These are phyloP conservation scores for Trypanosoma melophagium DNA, from an alignment of 208 protist genomes.

Conservation along the genomic window DNA sequence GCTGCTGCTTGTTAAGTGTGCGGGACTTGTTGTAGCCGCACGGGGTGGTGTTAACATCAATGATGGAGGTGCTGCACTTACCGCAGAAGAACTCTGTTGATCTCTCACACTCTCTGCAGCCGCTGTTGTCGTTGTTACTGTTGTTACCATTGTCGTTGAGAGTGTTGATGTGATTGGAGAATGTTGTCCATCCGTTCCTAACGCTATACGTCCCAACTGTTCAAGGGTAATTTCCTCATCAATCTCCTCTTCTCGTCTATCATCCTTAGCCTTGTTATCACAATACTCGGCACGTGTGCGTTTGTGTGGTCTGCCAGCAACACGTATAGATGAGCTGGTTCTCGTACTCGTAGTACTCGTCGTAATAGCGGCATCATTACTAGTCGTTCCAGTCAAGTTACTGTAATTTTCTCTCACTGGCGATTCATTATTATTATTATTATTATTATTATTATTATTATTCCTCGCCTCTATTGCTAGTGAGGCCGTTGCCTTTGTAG, in stretches of 20 bases:
- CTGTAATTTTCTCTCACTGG: too few relatives aligned
- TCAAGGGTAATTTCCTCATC: conserved; percentile 15
- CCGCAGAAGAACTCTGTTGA: not conserved
- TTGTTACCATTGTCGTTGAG: not conserved
- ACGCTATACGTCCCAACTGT: conserved; percentile 3
- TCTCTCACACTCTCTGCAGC: not conserved
- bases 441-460: not conserved
- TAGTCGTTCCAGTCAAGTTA: too few relatives aligned
- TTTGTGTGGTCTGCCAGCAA: not conserved
- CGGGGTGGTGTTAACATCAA: not conserved
- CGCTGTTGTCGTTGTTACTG: not conserved
- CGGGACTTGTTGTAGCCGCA: not conserved
- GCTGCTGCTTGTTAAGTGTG: conserved; percentile 6
- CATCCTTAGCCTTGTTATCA: not conserved
- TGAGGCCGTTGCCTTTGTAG: not conserved
- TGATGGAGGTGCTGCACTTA: not conserved
- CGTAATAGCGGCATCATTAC: too few relatives aligned
- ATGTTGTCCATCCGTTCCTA: too few relatives aligned
- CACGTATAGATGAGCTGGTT: too few relatives aligned
- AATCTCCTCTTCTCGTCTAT: not conserved
- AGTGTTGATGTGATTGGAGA: not conserved
- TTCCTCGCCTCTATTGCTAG: not conserved
- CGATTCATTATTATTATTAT: too few relatives aligned
- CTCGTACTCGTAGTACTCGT: too few relatives aligned
- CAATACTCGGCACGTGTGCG: conserved; percentile 6